These are phyloP conservation scores for Lactifluus pinguis DNA, from an alignment of 768 basidiomycete species.

Conservation along the genomic window DNA sequence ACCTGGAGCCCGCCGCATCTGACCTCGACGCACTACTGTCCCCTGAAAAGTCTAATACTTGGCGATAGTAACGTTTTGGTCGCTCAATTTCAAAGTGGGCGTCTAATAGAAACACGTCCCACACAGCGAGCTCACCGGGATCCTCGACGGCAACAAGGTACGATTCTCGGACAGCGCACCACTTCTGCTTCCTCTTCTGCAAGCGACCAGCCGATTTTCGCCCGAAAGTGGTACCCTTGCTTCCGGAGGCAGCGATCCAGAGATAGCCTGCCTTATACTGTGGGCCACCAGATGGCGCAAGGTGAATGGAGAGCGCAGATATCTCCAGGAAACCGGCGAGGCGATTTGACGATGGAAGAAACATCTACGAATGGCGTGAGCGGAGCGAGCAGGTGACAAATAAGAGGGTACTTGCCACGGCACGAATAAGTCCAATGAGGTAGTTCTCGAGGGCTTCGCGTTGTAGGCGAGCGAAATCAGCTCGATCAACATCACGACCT, in stretches of 20 bases:
- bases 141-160: conserved; percentile 84
- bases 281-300: conserved; percentile 71
- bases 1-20: conserved; percentile 16
- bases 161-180: conserved; percentile 90
- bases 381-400: not conserved
- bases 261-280: conserved; percentile 92
- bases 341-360: conserved; percentile 86
- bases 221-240: conserved; percentile 48
- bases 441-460: conserved; percentile 82
- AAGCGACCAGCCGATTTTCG: conserved; percentile 54
- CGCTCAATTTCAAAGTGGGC: conserved; percentile 81
- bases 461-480: conserved; percentile 76
- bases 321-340: conserved; percentile 87
- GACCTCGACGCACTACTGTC: not conserved
- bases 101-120: conserved; percentile 93
- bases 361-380: conserved; percentile 55
- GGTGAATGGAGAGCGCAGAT: conserved; percentile 72
- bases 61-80: conserved; percentile 84
- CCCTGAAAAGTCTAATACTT: conserved; percentile 43
- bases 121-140: conserved; percentile 80
- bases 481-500: conserved; percentile 44
- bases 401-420: conserved; percentile 53
- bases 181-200: conserved; percentile 58
- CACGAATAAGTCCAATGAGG: conserved; percentile 76
- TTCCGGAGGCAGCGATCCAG: conserved; percentile 44